These are phyloP conservation scores for Dendrobium chrysotoxum DNA, from an alignment of 106 monocot species.

Conservation along the genomic window DNA sequence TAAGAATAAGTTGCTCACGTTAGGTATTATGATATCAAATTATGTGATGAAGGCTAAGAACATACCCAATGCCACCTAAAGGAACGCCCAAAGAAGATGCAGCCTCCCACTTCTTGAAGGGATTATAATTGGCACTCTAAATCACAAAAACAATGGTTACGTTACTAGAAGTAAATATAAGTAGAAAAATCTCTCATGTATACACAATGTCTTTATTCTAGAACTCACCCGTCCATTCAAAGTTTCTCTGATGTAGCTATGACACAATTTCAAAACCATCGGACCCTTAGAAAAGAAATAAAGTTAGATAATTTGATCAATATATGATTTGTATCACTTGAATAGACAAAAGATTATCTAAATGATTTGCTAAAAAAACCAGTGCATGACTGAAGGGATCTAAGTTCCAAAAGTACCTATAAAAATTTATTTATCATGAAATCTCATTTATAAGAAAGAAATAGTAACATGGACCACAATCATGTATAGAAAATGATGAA, in stretches of 20 bases:
- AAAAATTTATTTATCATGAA: too few relatives aligned
- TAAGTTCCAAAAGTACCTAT: too few relatives aligned
- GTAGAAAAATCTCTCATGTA: not conserved
- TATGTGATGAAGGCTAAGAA: not conserved
- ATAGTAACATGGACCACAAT: too few relatives aligned
- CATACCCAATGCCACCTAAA: slow-evolving; percentile 66
- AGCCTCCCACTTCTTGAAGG: slow-evolving; percentile 35
- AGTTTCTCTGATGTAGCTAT: slow-evolving; percentile 20
- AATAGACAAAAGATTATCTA: too few relatives aligned
- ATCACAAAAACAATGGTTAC: not conserved
- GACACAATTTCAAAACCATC: slow-evolving; percentile 14
- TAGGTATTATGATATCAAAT: not conserved
- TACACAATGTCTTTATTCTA: not conserved
- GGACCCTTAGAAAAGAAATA: slow-evolving; percentile 17
- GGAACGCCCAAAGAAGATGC: slow-evolving; percentile 43
- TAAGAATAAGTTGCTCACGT: not conserved
- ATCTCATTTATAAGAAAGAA: too few relatives aligned
- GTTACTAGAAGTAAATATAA: not conserved
- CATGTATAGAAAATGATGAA: too few relatives aligned
- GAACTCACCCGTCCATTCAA: slow-evolving; percentile 34
- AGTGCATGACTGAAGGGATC: too few relatives aligned
- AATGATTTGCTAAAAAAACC: too few relatives aligned
- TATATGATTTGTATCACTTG: not conserved
- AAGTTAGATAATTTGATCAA: not conserved
- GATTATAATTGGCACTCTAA: slow-evolving; percentile 36